Evolutionary conservation across 306 rosid genomes (phyloP).

Genomic region (Gynostemma pentaphyllum): DNA sequence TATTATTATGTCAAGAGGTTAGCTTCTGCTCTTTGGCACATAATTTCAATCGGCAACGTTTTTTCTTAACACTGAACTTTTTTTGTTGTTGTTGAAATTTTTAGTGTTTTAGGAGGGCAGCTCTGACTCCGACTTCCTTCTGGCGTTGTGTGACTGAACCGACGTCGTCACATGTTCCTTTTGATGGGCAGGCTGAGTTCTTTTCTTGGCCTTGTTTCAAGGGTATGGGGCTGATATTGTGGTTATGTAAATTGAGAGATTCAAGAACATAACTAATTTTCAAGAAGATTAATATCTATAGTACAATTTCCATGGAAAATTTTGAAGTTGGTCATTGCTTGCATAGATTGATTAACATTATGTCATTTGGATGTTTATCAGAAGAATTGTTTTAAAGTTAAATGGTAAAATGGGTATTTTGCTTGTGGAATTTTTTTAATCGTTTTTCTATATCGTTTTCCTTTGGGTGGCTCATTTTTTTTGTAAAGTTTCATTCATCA

Average conservation of each 20-base stretch:
- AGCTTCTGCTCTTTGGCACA: neutral
- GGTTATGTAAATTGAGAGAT: neutral
- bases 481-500: too few relatives aligned
- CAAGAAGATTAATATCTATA: neutral
- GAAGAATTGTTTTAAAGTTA: too few relatives aligned
- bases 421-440: too few relatives aligned
- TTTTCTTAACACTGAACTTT: neutral
- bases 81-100: neutral
- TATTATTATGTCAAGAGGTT: slow-evolving; percentile 86
- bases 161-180: neutral
- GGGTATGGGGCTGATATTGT: slow-evolving; percentile 7
- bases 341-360: too few relatives aligned
- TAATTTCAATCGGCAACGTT: neutral
- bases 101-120: slow-evolving; percentile 91
- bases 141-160: slow-evolving; percentile 59
- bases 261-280: neutral
- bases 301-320: neutral
- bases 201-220: neutral
- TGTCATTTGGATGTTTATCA: too few relatives aligned
- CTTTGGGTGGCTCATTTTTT: too few relatives aligned
- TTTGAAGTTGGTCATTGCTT: neutral
- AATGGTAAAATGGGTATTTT: too few relatives aligned
- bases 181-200: neutral
- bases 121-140: slow-evolving; percentile 89
- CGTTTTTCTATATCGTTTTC: too few relatives aligned